Conservation (phyloP, 2,329 filamentous ascomycete species). For the Colletotrichum noveboracense region DNA sequence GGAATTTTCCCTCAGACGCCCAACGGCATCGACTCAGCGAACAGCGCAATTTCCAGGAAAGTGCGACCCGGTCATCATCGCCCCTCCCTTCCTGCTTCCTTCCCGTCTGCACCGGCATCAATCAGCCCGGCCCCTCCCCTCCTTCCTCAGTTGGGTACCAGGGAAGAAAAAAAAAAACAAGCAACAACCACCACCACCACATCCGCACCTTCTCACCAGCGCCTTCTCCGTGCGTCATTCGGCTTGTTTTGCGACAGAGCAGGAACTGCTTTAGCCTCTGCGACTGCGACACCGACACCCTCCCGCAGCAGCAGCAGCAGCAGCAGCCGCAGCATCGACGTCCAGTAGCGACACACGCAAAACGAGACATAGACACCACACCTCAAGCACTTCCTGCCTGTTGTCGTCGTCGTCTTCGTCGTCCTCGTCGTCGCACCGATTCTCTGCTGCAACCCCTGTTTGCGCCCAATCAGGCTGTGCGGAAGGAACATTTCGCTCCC, state of each 20-base stretch:
- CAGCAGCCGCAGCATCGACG: not conserved
- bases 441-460: not conserved
- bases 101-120: conserved; percentile 14
- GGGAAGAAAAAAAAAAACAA: not conserved
- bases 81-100: conserved; percentile 11
- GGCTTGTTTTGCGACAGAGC: not conserved
- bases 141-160: not conserved
- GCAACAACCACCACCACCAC: not conserved
- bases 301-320: not conserved
- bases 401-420: not conserved
- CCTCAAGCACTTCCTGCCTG: not conserved
- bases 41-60: conserved; percentile 14
- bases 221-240: conserved; percentile 8
- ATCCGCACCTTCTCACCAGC: conserved; percentile 18
- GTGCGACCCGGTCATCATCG: conserved; percentile 12
- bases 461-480: conserved; percentile 4
- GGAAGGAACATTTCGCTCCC: not conserved
- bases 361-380: not conserved
- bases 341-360: not conserved
- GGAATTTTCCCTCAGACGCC: not conserved
- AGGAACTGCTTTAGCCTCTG: not conserved
- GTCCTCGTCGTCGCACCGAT: not conserved
- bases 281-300: not conserved
- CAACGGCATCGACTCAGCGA: not conserved
- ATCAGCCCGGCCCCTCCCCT: conserved; percentile 9